Percentiles rank a stretch among this genome's conserved stretches.
Evolutionary conservation across 768 basidiomycete genomes (phyloP).

Genomic region (Austroboletus festivus): DNA sequence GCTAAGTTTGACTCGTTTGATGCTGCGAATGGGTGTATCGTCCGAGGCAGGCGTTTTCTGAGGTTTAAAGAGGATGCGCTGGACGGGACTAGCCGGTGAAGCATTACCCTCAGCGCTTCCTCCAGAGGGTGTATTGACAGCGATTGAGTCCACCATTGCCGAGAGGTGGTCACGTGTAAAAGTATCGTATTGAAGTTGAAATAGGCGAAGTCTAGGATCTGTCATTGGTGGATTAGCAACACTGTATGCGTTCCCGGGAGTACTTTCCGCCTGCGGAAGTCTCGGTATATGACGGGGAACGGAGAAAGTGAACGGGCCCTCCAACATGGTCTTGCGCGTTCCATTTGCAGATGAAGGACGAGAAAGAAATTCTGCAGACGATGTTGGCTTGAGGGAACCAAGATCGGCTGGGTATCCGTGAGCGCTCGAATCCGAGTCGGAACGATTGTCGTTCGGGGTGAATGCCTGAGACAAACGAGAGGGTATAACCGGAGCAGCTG

Average conservation of each 20-base stretch:
- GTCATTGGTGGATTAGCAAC: slow-evolving; percentile 39
- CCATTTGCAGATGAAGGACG: slow-evolving; percentile 27
- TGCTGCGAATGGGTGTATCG: slow-evolving; percentile 60
- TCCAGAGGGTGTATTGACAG: slow-evolving; percentile 68
- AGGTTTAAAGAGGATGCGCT: slow-evolving; percentile 44
- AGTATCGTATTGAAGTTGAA: slow-evolving; percentile 95
- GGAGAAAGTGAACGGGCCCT: slow-evolving; percentile 73
- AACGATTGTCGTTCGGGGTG: slow-evolving; percentile 28
- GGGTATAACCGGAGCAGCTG: slow-evolving; percentile 30
- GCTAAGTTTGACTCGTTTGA: slow-evolving; percentile 79
- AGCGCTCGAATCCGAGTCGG: slow-evolving; percentile 20
- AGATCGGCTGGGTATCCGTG: slow-evolving; percentile 12
- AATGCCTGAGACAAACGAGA: slow-evolving; percentile 39
- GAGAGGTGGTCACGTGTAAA: slow-evolving; percentile 93
- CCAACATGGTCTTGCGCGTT: slow-evolving; percentile 44
- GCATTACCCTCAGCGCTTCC: slow-evolving; percentile 44
- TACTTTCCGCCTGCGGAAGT: slow-evolving; percentile 59
- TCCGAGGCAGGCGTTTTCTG: slow-evolving; percentile 41
- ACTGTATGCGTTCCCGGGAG: slow-evolving; percentile 37
- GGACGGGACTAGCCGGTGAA: slow-evolving; percentile 43
- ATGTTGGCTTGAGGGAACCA: slow-evolving; percentile 3
- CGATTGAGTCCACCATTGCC: slow-evolving; percentile 91
- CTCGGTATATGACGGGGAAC: slow-evolving; percentile 46
- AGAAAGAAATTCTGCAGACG: slow-evolving; percentile 5
- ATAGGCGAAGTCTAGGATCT: slow-evolving; percentile 78